These are phyloP conservation scores for Fusarium sororula DNA, from an alignment of 2,329 filamentous ascomycete genomes.

Conservation along the genomic window DNA sequence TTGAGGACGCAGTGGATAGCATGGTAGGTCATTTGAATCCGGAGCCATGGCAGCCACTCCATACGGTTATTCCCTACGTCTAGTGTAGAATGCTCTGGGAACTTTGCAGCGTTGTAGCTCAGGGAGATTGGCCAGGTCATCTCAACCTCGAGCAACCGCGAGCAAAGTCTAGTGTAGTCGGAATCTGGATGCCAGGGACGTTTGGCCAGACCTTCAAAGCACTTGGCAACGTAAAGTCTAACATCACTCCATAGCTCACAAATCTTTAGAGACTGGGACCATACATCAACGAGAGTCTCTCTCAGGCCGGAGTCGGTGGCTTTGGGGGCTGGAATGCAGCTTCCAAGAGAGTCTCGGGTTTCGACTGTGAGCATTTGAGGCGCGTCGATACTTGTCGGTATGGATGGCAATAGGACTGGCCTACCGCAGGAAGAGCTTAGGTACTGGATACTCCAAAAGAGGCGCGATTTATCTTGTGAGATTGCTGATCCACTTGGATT, in stretches of 20 bases:
- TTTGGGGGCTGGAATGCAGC: not conserved
- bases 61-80: not conserved
- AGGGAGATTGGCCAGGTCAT: not conserved
- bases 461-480: not conserved
- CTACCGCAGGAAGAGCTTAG: not conserved
- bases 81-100: not conserved
- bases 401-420: not conserved
- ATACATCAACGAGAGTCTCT: not conserved
- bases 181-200: conserved; percentile 21
- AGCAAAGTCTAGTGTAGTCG: conserved; percentile 14
- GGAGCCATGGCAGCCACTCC: conserved; percentile 20
- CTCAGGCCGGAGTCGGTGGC: not conserved
- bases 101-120: conserved; percentile 11
- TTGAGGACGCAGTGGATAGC: conserved; percentile 20
- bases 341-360: not conserved
- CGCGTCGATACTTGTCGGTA: not conserved
- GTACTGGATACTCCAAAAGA: conserved; percentile 17
- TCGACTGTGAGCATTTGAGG: not conserved
- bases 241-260: conserved; percentile 11
- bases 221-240: conserved; percentile 10
- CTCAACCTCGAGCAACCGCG: not conserved
- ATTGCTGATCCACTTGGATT: not conserved
- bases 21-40: conserved; percentile 21
- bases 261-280: conserved; percentile 1
- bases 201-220: not conserved